Base-by-base conservation (phyloP, 768 basidiomycete species). In the Mycena epipterygia region DNA sequence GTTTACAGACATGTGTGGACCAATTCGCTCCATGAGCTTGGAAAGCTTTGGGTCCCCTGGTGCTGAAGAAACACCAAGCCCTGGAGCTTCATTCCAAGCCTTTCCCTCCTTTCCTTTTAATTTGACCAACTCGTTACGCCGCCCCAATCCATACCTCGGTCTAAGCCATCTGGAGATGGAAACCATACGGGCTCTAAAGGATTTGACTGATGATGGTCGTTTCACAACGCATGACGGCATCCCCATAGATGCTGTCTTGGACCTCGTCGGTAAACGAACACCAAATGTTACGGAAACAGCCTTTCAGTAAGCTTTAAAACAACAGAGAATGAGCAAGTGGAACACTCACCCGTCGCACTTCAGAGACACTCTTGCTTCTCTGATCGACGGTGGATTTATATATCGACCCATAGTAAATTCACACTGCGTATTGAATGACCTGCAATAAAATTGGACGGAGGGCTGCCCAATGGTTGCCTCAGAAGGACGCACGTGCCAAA, bases 351-450 rank as follows among this genome's bases (percentile, higher is more conserved):
- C n/a, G n/a, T 6, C 21, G 21, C 21, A 5, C n/a, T 19, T n/a
- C 33, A 55, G 63, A 5, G 35, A 41, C 7, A 3, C 37, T 16
- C 39, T 64, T 32, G 1, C 7, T 4, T 32, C 14, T 27, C 30
- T 64, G 29, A 32, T 53, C 30, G 14, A 55, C 4, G 27, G 3
- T 11, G 63, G 63, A 4, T 55, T 42, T 19, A 44, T 64, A 44
- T 64, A 64, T 39, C 35, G 41, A 30, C 63, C 63, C 5, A 21
- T 64, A 23, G 7, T 41, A 19, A 33, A 64, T 17, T 64, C 63
- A 12, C 63, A 64, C 29, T 64, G 49, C 23, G 5, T 32, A 13
- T 55, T 64, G 29, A 64, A 49, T 30, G 61, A 59, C 8, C 9
- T 39, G 9, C 9, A 49, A 49, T 49, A 49, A 53, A 23, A 52